Base-by-base conservation (phyloP, 2,329 filamentous ascomycete species). In the Fonsecaea pugnacius region DNA sequence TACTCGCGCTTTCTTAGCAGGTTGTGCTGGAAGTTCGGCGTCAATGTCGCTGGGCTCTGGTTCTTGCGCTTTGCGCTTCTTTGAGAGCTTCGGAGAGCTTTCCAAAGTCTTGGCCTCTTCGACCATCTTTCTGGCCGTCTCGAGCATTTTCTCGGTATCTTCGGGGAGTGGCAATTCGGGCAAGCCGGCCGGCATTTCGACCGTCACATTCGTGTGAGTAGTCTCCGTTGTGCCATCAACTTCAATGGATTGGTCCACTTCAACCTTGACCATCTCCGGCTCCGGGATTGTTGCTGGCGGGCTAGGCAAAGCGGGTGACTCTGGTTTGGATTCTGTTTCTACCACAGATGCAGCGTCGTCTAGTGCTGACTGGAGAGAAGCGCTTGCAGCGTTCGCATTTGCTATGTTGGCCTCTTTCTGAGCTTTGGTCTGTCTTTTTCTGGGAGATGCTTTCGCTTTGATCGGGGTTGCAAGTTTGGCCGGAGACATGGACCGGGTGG, bases 51-150 rank as follows among this genome's bases (percentile, higher is more conserved):
- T 75, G 38, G 79, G 77, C 48, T 78, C 79, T 21, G 78, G 78
- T 14, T 78, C 78, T 33, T 92, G 90, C 14, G 88, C 86, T 1
- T 86, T 87, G 80, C 93, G 93, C 72, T 91, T 87, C 75, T 82
- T 84, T 46, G 77, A 75, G 35, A 76, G 75, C 63, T 74, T 76
- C 1, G 72, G 69, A 40, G 75, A 72, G 55, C 75, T 71, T 43
- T 78, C 76, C 66, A 74, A 73, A 69, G 79, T 81, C 61, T 88
- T 82, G 35, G 88, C 88, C 69, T 87, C 87, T 67, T 90, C 85
- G 4, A 97, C 93, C 91, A 97, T 96, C 70, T 89, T 86, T 79
- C 89, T 92, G 35, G 95, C 95, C 72, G 91, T 88, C 32, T 88
- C 88, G 64, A 98, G 89, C 89, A 97, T 92, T 61, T 88, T 85